These are phyloP conservation scores for Eleusine coracana DNA, from an alignment of 176 grass and related monocot species.

Conservation along the genomic window DNA sequence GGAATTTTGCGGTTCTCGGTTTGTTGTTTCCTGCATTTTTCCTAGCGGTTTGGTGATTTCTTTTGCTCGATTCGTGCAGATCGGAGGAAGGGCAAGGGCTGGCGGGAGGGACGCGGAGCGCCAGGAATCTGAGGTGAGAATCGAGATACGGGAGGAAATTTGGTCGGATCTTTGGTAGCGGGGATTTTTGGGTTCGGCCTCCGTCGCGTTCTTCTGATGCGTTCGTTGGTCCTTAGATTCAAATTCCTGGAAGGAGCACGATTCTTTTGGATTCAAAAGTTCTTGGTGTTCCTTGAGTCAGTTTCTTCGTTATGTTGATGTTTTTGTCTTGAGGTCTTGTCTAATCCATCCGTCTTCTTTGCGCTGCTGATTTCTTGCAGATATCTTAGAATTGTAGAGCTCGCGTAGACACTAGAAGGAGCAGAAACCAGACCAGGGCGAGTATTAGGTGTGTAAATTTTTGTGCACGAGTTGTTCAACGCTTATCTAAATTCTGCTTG, in stretches of 20 bases:
- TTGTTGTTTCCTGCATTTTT: background rate
- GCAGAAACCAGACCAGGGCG: background rate
- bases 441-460: background rate
- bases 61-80: background rate
- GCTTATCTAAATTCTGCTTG: background rate
- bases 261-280: too few relatives aligned
- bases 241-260: background rate
- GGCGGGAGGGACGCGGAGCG: background rate
- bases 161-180: background rate
- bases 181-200: background rate
- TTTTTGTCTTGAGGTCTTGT: background rate
- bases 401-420: background rate
- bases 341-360: background rate
- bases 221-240: background rate
- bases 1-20: background rate
- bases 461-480: background rate
- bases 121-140: slow-evolving; percentile 26
- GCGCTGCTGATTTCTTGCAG: slow-evolving; percentile 18
- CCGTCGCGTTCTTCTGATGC: background rate
- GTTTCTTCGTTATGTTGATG: too few relatives aligned
- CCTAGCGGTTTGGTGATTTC: slow-evolving; percentile 16
- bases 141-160: background rate
- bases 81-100: background rate
- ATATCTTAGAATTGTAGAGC: background rate
- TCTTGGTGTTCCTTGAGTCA: too few relatives aligned